A percentile compares a stretch with the other conserved stretches of the same genome.
Conservation (phyloP, 2,329 filamentous ascomycete species). For the Diaporthe humulicola region DNA sequence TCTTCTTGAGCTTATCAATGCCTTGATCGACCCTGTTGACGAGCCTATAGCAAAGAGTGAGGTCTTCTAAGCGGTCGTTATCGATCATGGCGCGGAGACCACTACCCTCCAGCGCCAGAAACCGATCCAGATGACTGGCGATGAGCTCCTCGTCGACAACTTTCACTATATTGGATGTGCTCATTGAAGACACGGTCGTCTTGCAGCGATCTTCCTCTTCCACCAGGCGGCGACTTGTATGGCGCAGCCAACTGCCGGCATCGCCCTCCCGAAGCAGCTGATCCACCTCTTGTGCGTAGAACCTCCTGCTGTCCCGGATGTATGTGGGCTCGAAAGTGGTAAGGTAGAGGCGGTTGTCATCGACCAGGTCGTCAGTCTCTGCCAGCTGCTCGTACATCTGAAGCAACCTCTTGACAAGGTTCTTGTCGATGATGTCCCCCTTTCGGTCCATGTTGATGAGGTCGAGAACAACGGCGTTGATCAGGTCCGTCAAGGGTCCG, state of each 20-base stretch:
- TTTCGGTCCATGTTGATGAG: constrained; percentile 93
- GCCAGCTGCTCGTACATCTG: constrained; percentile 93
- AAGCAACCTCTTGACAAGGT: constrained; percentile 84
- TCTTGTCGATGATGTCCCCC: constrained; percentile 88
- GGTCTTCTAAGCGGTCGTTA: constrained; percentile 83
- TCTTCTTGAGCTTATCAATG: constrained; percentile 80
- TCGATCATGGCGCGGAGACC: constrained; percentile 92
- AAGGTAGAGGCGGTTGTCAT: constrained; percentile 85
- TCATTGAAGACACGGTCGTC: constrained; percentile 82
- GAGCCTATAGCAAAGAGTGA: constrained; percentile 85
- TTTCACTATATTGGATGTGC: constrained; percentile 77
- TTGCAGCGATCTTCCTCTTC: constrained; percentile 88
- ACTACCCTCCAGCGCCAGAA: constrained; percentile 86
- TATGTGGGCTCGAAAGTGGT: constrained; percentile 86
- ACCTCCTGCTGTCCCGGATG: constrained; percentile 76
- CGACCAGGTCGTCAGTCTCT: constrained; percentile 82
- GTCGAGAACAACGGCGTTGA: constrained; percentile 87
- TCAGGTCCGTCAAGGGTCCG: constrained; percentile 74
- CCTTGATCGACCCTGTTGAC: constrained; percentile 66
- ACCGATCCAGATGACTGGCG: constrained; percentile 79
- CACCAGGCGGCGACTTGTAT: constrained; percentile 78
- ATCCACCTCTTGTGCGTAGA: constrained; percentile 83
- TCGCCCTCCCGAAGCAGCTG: constrained; percentile 82
- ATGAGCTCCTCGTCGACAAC: constrained; percentile 90
- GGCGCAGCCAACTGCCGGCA: constrained; percentile 83